Evolutionary conservation across 2,329 filamentous ascomycete species (phyloP).

Genomic region (Fusarium austroafricanum): DNA sequence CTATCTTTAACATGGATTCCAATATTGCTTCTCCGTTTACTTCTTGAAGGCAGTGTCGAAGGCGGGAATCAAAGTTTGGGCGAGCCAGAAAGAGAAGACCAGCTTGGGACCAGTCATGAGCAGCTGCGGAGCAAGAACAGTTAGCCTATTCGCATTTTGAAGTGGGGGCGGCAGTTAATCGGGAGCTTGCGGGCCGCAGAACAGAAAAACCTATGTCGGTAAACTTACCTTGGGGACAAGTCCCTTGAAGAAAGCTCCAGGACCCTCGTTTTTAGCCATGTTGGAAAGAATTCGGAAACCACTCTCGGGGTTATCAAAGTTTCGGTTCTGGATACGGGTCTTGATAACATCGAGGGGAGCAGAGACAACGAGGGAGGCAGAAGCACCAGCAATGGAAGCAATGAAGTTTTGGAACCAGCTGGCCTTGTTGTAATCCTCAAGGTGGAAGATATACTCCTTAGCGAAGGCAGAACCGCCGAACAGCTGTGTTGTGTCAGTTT

Average conservation of each 20-base stretch:
- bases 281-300: slow-evolving; percentile 91
- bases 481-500: slow-evolving; percentile 66
- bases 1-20: slow-evolving; percentile 25
- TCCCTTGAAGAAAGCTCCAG: slow-evolving; percentile 95
- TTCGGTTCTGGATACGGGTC: slow-evolving; percentile 97
- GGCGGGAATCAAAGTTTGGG: slow-evolving; percentile 95
- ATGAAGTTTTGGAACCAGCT: slow-evolving; percentile 97
- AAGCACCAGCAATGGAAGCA: slow-evolving; percentile 93
- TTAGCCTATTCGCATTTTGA: slow-evolving; percentile 21
- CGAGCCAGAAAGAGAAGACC: slow-evolving; percentile 99
- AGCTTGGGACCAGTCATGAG: slow-evolving; percentile 99
- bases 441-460: slow-evolving; percentile 93
- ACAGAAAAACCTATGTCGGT: background rate
- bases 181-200: background rate
- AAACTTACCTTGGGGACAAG: slow-evolving; percentile 82
- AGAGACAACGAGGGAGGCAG: slow-evolving; percentile 95
- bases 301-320: slow-evolving; percentile 97
- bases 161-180: slow-evolving; percentile 22
- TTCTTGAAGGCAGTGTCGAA: slow-evolving; percentile 70
- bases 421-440: slow-evolving; percentile 95
- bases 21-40: slow-evolving; percentile 21
- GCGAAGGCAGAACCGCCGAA: slow-evolving; percentile 98
- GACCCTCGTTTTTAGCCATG: slow-evolving; percentile 92
- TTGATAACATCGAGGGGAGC: slow-evolving; percentile 97
- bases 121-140: slow-evolving; percentile 63